phyloP scores from a whole-genome alignment of 2,329 filamentous ascomycete genomes.

The Chaetoscypha palmicola region DNA sequence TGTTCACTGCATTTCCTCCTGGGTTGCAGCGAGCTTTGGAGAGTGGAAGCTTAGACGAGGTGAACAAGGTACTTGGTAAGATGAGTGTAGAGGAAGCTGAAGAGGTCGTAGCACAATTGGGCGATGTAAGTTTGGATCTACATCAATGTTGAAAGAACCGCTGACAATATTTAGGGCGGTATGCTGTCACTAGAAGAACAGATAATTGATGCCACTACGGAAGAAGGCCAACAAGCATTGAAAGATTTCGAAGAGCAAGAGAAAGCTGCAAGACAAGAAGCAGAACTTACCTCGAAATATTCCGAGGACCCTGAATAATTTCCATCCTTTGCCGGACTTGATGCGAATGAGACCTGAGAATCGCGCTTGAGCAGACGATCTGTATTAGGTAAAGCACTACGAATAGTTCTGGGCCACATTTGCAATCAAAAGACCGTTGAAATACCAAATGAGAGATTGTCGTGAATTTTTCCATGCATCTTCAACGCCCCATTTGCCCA shows the following conservation, averaged over 20 bases:
- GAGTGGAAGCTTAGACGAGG: slow-evolving; percentile 80
- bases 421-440: neutral
- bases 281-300: slow-evolving; percentile 24
- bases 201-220: slow-evolving; percentile 90
- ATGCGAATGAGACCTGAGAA: neutral
- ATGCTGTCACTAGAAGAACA: slow-evolving; percentile 88
- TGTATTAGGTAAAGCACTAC: too few relatives aligned
- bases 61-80: slow-evolving; percentile 79
- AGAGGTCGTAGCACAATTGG: slow-evolving; percentile 71
- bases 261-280: slow-evolving; percentile 19
- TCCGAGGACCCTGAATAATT: slow-evolving; percentile 32
- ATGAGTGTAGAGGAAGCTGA: slow-evolving; percentile 88
- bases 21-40: slow-evolving; percentile 77
- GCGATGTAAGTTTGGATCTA: slow-evolving; percentile 46
- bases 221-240: slow-evolving; percentile 71
- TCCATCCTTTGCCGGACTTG: neutral
- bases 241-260: slow-evolving; percentile 64
- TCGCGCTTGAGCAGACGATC: too few relatives aligned
- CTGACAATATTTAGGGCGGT: slow-evolving; percentile 49
- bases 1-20: slow-evolving; percentile 79
- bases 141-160: slow-evolving; percentile 3
- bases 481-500: slow-evolving; percentile 29
- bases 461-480: slow-evolving; percentile 27
- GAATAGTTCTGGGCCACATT: too few relatives aligned
- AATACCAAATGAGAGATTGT: neutral